Evolutionary conservation across 2,329 filamentous ascomycete species (phyloP), one percentile per base, ranked within the genome.

Genomic region (Colletotrichum abscissum): DNA sequence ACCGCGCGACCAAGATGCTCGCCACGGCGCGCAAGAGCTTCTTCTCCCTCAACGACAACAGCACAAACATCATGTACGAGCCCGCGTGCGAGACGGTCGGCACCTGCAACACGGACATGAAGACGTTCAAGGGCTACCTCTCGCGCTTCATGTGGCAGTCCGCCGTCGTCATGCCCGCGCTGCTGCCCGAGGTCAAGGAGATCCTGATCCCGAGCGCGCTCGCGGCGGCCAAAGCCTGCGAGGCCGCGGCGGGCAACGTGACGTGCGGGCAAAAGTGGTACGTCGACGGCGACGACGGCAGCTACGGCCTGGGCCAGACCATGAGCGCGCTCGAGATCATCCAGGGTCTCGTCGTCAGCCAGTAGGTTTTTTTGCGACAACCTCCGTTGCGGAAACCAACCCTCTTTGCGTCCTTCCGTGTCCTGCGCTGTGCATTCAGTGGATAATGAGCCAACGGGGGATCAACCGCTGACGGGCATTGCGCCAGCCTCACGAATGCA

Each of bases 81-180:
- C 85, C 85, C 57, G 89, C 90, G n/a, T 94, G 92, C 83, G 92
- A 94, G 80, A 82, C 81, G 4, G 81, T 84, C 72, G 82, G 83
- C 65, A 84, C 78, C 0, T 94, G 92, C 81, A 88, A 90, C 78
- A 85, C 82, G 63, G 92, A 93, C 80, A 91, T 92, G 86, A 88
- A 87, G 76, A 90, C 89, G 9, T 93, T 92, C 87, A 94, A 94
- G 82, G 91, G 87, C 56, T 92, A 91, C 79, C 85, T 93, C 35
- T 85, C 90, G 30, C 89, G 91, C 67, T 92, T 91, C 83, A 88
- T 92, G 84, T 92, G 88, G 82, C 85, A 88, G 58, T 86, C 90
- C 4, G 85, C 89, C 42, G 79, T 87, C 63, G 85, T 92, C 82
- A 85, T 90, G 72, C 89, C 91, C 11, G 86, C 86, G 24, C 87